phyloP scores from a whole-genome alignment of 805 yeast species.

The Metschnikowia hibisci region DNA sequence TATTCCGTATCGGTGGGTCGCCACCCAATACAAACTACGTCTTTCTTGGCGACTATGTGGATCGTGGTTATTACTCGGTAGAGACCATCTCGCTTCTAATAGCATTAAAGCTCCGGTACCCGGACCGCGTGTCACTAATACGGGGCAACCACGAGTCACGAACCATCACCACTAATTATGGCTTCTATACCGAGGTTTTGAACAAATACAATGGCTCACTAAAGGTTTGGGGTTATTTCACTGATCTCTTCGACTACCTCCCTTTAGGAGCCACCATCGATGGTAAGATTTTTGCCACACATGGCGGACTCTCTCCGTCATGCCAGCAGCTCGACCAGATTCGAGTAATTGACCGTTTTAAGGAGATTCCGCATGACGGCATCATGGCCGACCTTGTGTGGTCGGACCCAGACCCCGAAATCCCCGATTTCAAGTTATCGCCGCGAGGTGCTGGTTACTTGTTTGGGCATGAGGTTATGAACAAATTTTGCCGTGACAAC shows the following conservation, averaged over 20 bases:
- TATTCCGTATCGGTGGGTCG: slow-evolving; percentile 88
- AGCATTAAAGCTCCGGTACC: slow-evolving; percentile 82
- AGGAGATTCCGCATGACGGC: slow-evolving; percentile 97
- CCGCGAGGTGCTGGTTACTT: slow-evolving; percentile 99
- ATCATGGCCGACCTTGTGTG: slow-evolving; percentile 99
- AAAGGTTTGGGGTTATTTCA: slow-evolving; percentile 82
- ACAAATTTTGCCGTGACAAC: slow-evolving; percentile 77
- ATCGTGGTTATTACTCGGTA: slow-evolving; percentile 88
- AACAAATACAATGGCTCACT: slow-evolving; percentile 74
- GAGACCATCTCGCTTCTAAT: slow-evolving; percentile 86
- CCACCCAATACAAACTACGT: slow-evolving; percentile 92
- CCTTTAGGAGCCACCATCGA: slow-evolving; percentile 67
- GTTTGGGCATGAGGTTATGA: slow-evolving; percentile 87
- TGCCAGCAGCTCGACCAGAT: slow-evolving; percentile 93
- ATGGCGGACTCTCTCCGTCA: slow-evolving; percentile 94
- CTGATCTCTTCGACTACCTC: slow-evolving; percentile 89
- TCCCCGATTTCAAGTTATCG: slow-evolving; percentile 73
- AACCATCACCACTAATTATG: slow-evolving; percentile 95
- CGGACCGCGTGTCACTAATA: slow-evolving; percentile 71
- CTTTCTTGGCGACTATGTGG: slow-evolving; percentile 94
- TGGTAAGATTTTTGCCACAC: slow-evolving; percentile 87
- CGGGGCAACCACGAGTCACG: slow-evolving; percentile 97
- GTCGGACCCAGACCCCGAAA: slow-evolving; percentile 89
- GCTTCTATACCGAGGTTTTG: slow-evolving; percentile 92
- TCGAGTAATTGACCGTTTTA: slow-evolving; percentile 81